These are phyloP conservation scores for Hysterangium stoloniferum DNA, from an alignment of 768 basidiomycete genomes.

Conservation along the genomic window DNA sequence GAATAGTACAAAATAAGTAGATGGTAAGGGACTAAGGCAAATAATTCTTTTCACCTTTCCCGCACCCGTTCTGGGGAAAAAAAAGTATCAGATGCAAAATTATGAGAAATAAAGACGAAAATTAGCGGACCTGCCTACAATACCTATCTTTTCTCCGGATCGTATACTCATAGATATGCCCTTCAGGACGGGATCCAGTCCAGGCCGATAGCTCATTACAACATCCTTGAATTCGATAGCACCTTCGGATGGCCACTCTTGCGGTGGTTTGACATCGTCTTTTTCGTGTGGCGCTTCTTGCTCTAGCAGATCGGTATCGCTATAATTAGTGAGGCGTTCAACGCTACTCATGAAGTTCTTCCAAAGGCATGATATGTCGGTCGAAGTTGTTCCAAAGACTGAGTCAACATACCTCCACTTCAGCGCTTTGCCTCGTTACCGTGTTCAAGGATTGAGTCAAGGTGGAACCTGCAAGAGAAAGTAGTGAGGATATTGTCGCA, in stretches of 20 bases:
- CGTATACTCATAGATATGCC: constrained; percentile 51
- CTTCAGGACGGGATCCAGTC: constrained; percentile 65
- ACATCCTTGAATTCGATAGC: constrained; percentile 54
- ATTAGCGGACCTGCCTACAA: constrained; percentile 48
- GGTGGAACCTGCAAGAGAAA: constrained; percentile 29
- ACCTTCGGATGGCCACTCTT: constrained; percentile 58
- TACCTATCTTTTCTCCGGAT: constrained; percentile 69
- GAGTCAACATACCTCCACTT: constrained; percentile 44
- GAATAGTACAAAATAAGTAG: background rate
- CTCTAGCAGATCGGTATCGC: constrained; percentile 37
- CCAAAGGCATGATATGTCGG: too few species aligned
- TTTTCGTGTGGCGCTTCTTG: constrained; percentile 64
- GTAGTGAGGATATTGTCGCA: background rate
- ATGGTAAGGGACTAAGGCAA: background rate
- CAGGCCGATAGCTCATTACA: constrained; percentile 56
- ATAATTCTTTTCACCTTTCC: constrained; percentile 36
- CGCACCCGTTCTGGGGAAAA: constrained; percentile 37
- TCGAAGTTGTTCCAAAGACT: background rate
- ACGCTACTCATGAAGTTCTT: constrained; percentile 63
- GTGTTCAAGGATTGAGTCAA: constrained; percentile 46
- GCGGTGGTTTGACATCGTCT: constrained; percentile 42
- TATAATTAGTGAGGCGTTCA: constrained; percentile 54
- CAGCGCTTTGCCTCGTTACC: constrained; percentile 52
- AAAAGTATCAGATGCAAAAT: background rate
- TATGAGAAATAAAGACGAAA: constrained; percentile 3